These are phyloP conservation scores for Dactylorhiza incarnata DNA, from an alignment of 106 monocot genomes.

Conservation along the genomic window DNA sequence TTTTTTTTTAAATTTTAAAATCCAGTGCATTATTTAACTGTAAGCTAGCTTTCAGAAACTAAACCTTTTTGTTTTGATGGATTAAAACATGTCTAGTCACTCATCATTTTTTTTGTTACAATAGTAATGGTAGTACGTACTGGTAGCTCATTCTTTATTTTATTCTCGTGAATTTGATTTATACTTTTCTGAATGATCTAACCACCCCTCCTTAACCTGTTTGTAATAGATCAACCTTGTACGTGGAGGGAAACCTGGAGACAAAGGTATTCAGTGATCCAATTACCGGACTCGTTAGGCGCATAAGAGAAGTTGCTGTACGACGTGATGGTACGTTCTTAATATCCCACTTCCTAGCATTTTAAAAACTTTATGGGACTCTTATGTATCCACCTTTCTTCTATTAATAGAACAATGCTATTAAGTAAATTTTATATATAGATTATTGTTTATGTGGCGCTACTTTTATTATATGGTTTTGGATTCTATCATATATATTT, in stretches of 20 bases:
- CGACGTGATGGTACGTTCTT: constrained; percentile 5
- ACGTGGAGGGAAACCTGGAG: constrained; percentile 11
- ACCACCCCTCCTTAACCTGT: neutral
- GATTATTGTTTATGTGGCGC: neutral
- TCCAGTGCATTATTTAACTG: neutral
- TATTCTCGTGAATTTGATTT: neutral
- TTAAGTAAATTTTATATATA: neutral
- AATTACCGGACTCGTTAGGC: constrained; percentile 7
- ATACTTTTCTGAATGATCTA: neutral
- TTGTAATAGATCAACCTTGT: constrained; percentile 9
- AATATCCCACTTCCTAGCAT: neutral
- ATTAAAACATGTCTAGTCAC: neutral
- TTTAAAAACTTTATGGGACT: neutral
- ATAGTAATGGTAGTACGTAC: too few species aligned
- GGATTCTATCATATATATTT: too few species aligned
- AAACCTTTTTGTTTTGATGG: neutral
- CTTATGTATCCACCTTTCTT: neutral
- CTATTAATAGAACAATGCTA: neutral
- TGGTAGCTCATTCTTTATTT: neutral
- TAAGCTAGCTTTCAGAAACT: neutral
- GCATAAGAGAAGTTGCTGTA: constrained; percentile 9
- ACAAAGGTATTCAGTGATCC: constrained; percentile 15
- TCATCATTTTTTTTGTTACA: neutral
- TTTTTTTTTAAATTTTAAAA: neutral
- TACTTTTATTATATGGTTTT: neutral